Conservation (phyloP, 148 eudicot genomes). For the Fagopyrum tataricum region DNA sequence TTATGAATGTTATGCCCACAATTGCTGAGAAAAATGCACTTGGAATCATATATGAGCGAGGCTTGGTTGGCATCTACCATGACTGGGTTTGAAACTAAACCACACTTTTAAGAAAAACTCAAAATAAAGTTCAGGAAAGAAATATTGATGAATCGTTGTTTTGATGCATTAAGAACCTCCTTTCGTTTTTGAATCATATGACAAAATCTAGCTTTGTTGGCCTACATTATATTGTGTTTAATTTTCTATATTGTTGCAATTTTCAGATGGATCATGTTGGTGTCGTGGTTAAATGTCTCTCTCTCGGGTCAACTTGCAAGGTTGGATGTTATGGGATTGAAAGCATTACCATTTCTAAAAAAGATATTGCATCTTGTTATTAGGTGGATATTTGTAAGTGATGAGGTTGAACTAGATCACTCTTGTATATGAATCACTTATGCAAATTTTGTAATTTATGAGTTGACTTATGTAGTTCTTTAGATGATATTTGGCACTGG, state of each 20-base stretch:
- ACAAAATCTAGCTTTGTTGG: neutral
- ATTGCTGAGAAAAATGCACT: slow-evolving; percentile 75
- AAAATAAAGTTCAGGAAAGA: neutral
- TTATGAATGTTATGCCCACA: slow-evolving; percentile 94
- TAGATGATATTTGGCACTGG: slow-evolving; percentile 21
- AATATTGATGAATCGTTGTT: neutral
- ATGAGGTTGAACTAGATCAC: slow-evolving; percentile 1
- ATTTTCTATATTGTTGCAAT: slow-evolving; percentile 9
- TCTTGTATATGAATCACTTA: neutral
- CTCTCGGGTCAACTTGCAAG: slow-evolving; percentile 70
- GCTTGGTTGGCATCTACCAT: slow-evolving; percentile 89
- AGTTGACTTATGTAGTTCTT: slow-evolving; percentile 25
- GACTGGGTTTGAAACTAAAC: slow-evolving; percentile 41
- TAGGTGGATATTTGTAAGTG: slow-evolving; percentile 30
- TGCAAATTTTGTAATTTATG: neutral
- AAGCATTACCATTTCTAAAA: slow-evolving; percentile 51
- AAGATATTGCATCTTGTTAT: slow-evolving; percentile 53
- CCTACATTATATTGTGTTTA: slow-evolving; percentile 3
- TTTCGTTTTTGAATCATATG: neutral
- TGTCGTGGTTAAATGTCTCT: slow-evolving; percentile 38
- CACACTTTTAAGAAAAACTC: neutral
- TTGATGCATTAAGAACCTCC: neutral
- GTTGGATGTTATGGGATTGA: slow-evolving; percentile 71
- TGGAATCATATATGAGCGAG: slow-evolving; percentile 79
- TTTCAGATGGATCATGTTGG: slow-evolving; percentile 48